Evolutionary conservation across 1,139 yeast species (phyloP), one percentile per base, ranked within the genome.

Genomic region (Yamadazyma atmosphaerica): DNA sequence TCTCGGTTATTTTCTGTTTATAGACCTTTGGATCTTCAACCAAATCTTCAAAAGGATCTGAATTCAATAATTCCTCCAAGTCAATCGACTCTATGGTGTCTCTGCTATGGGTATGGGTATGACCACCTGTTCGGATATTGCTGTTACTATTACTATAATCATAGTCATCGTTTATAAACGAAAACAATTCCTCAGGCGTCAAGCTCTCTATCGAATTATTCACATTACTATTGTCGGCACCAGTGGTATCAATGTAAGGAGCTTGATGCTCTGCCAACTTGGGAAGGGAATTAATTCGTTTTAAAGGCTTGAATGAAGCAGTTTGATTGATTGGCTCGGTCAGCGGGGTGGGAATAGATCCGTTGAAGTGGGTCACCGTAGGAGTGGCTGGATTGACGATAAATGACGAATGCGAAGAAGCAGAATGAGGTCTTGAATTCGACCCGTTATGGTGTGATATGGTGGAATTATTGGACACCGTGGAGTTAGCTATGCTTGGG

Each of bases 21-120:
- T n/a, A n/a, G n/a, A n/a, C n/a, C n/a, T n/a, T n/a, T n/a, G n/a
- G n/a, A n/a, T n/a, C n/a, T n/a, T n/a, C n/a, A n/a, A n/a, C n/a
- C n/a, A n/a, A n/a, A n/a, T n/a, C n/a, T n/a, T n/a, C n/a, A n/a
- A n/a, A n/a, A n/a, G n/a, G n/a, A n/a, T n/a, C n/a, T n/a, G n/a
- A n/a, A n/a, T n/a, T n/a, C n/a, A 53, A 38, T n/a, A 53, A 36
- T 16, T 49, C 56, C 28, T 52, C 56, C 12, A 45, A 32, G 14
- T 25, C 27, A 11, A 36, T 14, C 6, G 36, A 17, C 9, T 29
- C 32, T 10, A 32, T 30, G 9, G 28, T 18, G 12, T 32, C 37
- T 15, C 35, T 40, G 10, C 32, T 32, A 16, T 46, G 38, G 18
- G 21, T 15, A 16, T 28, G 31, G 12, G 21, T 28, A 28, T 28